These are phyloP conservation scores for Nemania serpens DNA, from an alignment of 2,329 filamentous ascomycete species.

Conservation along the genomic window DNA sequence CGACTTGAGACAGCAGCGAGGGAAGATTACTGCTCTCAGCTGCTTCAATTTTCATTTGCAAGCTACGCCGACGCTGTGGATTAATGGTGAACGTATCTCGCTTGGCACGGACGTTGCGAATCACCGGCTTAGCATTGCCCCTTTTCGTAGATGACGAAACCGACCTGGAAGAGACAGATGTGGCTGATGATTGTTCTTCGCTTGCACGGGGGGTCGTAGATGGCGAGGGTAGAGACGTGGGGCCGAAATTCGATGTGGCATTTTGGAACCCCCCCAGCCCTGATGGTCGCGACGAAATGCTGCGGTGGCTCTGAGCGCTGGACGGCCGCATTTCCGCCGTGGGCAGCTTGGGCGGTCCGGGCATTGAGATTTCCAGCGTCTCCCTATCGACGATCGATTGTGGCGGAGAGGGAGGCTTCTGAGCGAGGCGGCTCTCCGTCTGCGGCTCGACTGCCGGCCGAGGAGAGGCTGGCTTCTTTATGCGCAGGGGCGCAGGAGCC, in stretches of 20 bases:
- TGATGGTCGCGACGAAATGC: conserved; percentile 32
- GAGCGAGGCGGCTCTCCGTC: conserved; percentile 21
- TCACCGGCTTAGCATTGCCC: conserved; percentile 44
- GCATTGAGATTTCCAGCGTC: conserved; percentile 21
- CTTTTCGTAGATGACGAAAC: conserved; percentile 8
- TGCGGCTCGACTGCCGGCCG: conserved; percentile 13
- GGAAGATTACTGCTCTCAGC: conserved; percentile 13
- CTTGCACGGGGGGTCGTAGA: conserved; percentile 47
- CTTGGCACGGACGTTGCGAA: conserved; percentile 54
- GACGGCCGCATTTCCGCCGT: conserved; percentile 29
- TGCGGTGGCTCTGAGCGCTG: conserved; percentile 36
- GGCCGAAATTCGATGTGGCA: conserved; percentile 32
- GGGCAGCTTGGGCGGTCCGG: conserved; percentile 20
- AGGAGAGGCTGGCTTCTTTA: conserved; percentile 30
- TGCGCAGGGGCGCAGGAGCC: conserved; percentile 32
- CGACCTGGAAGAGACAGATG: conserved; percentile 25
- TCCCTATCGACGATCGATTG: conserved; percentile 40
- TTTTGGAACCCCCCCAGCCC: conserved; percentile 32
- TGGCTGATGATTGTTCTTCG: conserved; percentile 42
- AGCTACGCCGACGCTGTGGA: conserved; percentile 51
- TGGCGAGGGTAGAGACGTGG: conserved; percentile 49
- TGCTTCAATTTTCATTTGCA: conserved; percentile 53
- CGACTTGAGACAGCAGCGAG: neutral
- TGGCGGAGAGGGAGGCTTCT: conserved; percentile 44
- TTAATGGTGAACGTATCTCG: conserved; percentile 56